Evolutionary conservation across 2,329 filamentous ascomycete genomes (phyloP).

Genomic region (Scleromitrula shiraiana): DNA sequence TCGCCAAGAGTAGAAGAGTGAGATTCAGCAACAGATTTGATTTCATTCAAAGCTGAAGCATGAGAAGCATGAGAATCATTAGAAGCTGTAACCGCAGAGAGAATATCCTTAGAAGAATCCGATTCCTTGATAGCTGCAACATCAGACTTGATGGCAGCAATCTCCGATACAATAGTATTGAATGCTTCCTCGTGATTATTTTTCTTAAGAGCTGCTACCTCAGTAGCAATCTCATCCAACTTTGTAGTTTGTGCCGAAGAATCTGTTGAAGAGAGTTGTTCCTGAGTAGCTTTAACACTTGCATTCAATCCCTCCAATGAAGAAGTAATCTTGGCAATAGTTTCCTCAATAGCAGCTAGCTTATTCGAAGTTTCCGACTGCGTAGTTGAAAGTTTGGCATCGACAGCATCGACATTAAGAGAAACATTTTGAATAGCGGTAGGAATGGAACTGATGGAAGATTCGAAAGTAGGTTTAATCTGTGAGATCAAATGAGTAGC

Average conservation of each 20-base stretch:
- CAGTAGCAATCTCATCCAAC: constrained; percentile 20
- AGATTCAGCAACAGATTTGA: constrained; percentile 15
- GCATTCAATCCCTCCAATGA: constrained; percentile 21
- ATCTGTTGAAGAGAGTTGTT: constrained; percentile 22
- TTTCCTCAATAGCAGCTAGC: constrained; percentile 23
- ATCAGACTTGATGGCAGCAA: constrained; percentile 24
- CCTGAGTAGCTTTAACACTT: constrained; percentile 20
- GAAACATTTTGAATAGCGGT: constrained; percentile 9
- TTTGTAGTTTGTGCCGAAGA: constrained; percentile 21
- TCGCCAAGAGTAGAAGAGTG: constrained; percentile 11
- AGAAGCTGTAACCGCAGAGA: constrained; percentile 16
- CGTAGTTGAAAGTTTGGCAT: constrained; percentile 20
- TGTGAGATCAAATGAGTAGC: constrained; percentile 23
- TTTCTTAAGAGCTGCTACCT: constrained; percentile 20
- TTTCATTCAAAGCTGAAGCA: constrained; percentile 14
- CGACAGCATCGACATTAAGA: constrained; percentile 18
- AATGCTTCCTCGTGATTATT: constrained; percentile 17
- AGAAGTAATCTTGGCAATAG: constrained; percentile 22
- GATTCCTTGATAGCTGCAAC: constrained; percentile 16
- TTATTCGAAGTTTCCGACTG: constrained; percentile 19
- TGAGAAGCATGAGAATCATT: constrained; percentile 22
- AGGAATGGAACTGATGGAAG: constrained; percentile 16
- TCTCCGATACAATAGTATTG: constrained; percentile 17
- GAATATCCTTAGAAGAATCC: constrained; percentile 18
- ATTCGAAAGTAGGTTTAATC: constrained; percentile 25